phyloP scores from a whole-genome alignment of 306 rosid genomes.

The Phaseolus lunatus region DNA sequence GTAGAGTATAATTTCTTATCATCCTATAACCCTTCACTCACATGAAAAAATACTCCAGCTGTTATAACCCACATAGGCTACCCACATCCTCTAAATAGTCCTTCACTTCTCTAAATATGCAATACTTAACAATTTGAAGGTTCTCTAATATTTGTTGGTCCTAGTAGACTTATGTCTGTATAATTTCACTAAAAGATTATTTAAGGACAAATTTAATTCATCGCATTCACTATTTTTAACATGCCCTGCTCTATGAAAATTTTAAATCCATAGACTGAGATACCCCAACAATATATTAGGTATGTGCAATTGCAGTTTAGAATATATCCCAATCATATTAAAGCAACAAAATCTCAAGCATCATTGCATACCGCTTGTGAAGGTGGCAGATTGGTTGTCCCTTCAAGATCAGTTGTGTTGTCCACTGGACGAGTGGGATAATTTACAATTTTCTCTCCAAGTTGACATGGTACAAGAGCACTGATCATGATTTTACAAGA shows the following conservation, averaged over 20 bases:
- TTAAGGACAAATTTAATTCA: not conserved
- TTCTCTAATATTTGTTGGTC: not conserved
- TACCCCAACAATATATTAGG: not conserved
- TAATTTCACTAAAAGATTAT: constrained; percentile 9
- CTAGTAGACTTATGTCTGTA: not conserved
- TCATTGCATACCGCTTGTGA: constrained; percentile 62
- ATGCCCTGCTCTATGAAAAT: not conserved
- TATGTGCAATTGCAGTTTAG: not conserved
- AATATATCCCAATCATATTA: not conserved
- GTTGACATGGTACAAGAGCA: constrained; percentile 75
- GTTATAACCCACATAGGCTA: not conserved
- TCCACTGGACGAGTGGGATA: constrained; percentile 87
- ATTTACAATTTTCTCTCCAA: constrained; percentile 74
- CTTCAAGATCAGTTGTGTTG: constrained; percentile 79
- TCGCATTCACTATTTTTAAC: constrained; percentile 14
- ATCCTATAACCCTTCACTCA: not conserved
- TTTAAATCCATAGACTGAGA: constrained; percentile 3
- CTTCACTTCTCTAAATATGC: not conserved
- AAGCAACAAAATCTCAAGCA: constrained; percentile 19
- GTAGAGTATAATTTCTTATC: not conserved
- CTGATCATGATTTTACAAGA: constrained; percentile 54
- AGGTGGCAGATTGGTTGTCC: constrained; percentile 77
- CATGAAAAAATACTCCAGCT: not conserved
- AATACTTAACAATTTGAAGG: not conserved
- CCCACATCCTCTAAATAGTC: constrained; percentile 17